phyloP scores from a whole-genome alignment of 2,329 filamentous ascomycete genomes.

The Lachnum nothofagi region DNA sequence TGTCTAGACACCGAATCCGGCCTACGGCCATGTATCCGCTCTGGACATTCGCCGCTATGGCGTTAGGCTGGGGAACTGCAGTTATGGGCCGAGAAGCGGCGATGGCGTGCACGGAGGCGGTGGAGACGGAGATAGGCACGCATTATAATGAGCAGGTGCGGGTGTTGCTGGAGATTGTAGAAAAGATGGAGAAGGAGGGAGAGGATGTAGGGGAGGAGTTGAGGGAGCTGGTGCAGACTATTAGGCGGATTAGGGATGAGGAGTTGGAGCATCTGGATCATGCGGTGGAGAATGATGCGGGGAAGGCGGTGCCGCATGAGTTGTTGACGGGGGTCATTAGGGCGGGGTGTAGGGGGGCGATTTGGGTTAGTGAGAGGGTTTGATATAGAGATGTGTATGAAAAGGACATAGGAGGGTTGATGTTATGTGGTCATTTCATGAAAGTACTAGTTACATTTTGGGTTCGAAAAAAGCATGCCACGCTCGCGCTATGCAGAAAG shows the following conservation, averaged over 20 bases:
- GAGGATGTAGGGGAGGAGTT: constrained; percentile 79
- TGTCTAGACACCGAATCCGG: constrained; percentile 81
- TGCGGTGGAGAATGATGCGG: constrained; percentile 87
- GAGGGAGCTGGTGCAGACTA: constrained; percentile 62
- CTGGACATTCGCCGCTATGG: constrained; percentile 75
- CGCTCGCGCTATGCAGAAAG: constrained; percentile 20
- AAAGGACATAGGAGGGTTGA: background rate
- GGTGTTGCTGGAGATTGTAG: constrained; percentile 73
- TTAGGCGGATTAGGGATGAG: constrained; percentile 85
- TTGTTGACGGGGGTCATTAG: constrained; percentile 81
- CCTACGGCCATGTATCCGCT: constrained; percentile 89
- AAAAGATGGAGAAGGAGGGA: constrained; percentile 67
- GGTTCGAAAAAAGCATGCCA: constrained; percentile 1
- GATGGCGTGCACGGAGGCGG: constrained; percentile 97
- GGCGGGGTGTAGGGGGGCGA: constrained; percentile 84
- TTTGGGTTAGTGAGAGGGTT: constrained; percentile 79
- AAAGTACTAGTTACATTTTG: constrained; percentile 14
- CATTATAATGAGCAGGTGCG: constrained; percentile 95
- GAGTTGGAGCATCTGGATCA: constrained; percentile 95
- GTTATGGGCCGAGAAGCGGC: constrained; percentile 86
- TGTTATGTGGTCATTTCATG: constrained; percentile 2
- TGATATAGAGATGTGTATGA: background rate
- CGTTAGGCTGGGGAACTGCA: constrained; percentile 84
- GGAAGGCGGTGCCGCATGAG: constrained; percentile 85
- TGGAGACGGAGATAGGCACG: constrained; percentile 94